Base-by-base conservation (phyloP, 2,329 filamentous ascomycete species). In the Diaporthe nobilis region DNA sequence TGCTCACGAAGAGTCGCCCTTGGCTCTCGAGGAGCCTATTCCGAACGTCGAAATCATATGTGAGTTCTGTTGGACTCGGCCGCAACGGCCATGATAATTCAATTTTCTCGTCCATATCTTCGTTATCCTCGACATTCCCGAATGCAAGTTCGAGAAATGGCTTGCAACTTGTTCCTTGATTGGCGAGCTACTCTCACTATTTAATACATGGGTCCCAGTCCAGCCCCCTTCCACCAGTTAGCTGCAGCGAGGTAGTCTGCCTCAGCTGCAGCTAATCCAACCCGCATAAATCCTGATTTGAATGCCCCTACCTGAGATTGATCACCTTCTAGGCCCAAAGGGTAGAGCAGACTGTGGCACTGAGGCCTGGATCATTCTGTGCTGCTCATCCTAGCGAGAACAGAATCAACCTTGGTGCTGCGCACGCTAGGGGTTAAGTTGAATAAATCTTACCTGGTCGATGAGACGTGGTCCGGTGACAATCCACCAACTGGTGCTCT, bases 401-500 rank as follows among this genome's bases (percentile, higher is more conserved):
- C 22, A 25, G 28, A 53, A 53, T 53, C 51, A 53, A 12, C 51
- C 51, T 53, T 10, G 51, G n/a, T 25, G 12, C 12, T 13, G n/a
- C 51, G 28, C 51, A 53, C n/a, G n/a, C 8, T 13, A 39, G 37
- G 37, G 37, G 12, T 13, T n/a, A 53, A 53, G 51, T 53, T 25
- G 51, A 53, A 53, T 13, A 53, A 53, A 25, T 25, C 51, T 53
- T 53, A 53, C 51, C 22, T 53, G 12, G 51, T 28, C n/a, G 51
- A 53, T 53, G n/a, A 53, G 51, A 22, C 51, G 51, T 53, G 51
- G 51, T 13, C 51, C 51, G n/a, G 51, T 53, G 51, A 53, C 51
- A 53, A 53, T 25, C 51, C 51, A 53, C 51, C 51, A 53, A 53
- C 51, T 53, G n/a, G 51, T 53, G 51, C 51, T 53, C 51, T 53